These are phyloP conservation scores for Neurospora sp. DNA, from an alignment of 495 filamentous ascomycete genomes.

Conservation along the genomic window DNA sequence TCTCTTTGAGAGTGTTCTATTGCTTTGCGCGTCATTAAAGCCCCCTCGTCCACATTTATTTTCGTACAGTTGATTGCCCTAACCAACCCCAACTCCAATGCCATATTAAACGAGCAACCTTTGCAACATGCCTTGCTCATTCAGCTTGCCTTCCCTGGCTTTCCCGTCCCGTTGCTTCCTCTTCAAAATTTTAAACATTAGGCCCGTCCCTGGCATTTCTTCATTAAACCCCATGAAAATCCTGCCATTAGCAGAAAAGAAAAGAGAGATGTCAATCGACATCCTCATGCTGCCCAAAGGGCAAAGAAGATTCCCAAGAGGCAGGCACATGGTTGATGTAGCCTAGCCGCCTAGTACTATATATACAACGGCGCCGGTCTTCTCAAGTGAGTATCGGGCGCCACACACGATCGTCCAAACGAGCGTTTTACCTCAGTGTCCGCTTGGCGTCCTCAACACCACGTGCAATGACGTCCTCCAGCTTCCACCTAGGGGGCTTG, in stretches of 20 bases:
- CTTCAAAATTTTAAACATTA: neutral
- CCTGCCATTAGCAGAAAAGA: neutral
- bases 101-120: neutral
- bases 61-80: neutral
- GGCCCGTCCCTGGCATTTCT: neutral
- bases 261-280: neutral
- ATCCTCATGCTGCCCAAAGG: neutral
- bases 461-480: slow-evolving; percentile 68
- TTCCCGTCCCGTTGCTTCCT: neutral
- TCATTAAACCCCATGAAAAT: neutral
- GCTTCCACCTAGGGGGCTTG: slow-evolving; percentile 66
- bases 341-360: neutral
- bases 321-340: neutral
- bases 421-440: slow-evolving; percentile 44
- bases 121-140: neutral
- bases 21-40: neutral
- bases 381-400: neutral
- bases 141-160: neutral
- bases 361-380: neutral
- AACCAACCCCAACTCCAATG: neutral
- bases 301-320: neutral
- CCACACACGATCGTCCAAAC: neutral
- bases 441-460: slow-evolving; percentile 73
- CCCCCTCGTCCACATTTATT: neutral
- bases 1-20: neutral